Percentiles rank a stretch among this genome's conserved stretches.
Conservation (phyloP, 139 green algal species). For the Pleodorina starrii region DNA sequence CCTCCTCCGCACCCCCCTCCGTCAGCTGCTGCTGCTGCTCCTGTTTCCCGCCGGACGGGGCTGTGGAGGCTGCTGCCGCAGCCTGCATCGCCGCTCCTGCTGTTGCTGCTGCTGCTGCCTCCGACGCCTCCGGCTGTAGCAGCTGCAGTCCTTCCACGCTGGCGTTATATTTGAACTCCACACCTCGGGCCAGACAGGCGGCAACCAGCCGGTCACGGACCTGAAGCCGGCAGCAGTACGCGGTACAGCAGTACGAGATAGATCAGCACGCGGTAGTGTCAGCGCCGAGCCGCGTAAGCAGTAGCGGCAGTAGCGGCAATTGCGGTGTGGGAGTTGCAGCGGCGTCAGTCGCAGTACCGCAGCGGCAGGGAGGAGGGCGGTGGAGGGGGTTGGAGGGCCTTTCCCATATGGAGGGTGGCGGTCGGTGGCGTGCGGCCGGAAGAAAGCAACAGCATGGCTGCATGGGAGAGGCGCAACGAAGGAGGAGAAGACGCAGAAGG, state of each 20-base stretch:
- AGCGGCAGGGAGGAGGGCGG: no score
- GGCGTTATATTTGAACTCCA: conserved; percentile 59
- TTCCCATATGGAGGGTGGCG: no score
- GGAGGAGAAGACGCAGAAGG: no score
- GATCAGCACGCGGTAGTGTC: no score
- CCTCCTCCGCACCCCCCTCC: background rate
- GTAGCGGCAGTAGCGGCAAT: background rate
- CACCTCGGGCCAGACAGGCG: conserved; percentile 67
- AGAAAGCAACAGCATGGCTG: no score
- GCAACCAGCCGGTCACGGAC: conserved; percentile 80
- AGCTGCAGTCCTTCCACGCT: conserved; percentile 62
- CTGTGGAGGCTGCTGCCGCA: background rate
- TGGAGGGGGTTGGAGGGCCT: no score
- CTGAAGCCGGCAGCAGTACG: no score
- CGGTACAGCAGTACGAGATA: no score
- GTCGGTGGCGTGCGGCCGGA: no score
- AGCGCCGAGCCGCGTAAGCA: background rate
- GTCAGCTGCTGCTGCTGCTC: background rate
- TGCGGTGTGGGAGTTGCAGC: no score
- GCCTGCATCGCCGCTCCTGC: background rate
- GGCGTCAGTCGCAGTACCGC: no score
- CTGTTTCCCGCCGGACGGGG: background rate
- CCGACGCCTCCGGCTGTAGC: background rate
- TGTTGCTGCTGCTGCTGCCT: background rate
- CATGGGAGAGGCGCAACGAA: no score